Percentiles rank a stretch among this genome's conserved stretches.
Conservation (phyloP, 2,329 filamentous ascomycete genomes). For the Fusarium nelsonii region DNA sequence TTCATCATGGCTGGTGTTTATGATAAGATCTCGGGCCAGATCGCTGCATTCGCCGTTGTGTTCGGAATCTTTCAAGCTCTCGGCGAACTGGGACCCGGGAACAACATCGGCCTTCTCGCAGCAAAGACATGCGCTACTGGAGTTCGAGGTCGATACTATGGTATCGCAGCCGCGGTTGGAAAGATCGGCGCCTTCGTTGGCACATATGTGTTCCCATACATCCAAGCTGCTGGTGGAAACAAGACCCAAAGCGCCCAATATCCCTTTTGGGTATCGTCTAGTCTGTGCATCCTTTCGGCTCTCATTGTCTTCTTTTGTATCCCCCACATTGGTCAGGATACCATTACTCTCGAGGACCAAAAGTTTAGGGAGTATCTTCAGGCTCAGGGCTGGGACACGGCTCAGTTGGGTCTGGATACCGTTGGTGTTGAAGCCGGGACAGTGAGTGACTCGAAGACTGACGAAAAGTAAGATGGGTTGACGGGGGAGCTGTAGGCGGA, state of each 20-base stretch:
- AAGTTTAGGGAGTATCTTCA: conserved; percentile 81
- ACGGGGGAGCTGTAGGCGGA: neutral
- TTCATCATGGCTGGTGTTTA: conserved; percentile 92
- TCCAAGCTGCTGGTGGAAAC: conserved; percentile 70
- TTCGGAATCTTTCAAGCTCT: conserved; percentile 56
- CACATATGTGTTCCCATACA: conserved; percentile 83
- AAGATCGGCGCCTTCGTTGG: conserved; percentile 89
- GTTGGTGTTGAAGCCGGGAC: conserved; percentile 34
- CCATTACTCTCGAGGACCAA: conserved; percentile 81
- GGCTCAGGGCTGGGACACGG: conserved; percentile 80
- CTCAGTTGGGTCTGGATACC: conserved; percentile 61
- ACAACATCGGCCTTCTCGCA: conserved; percentile 90
- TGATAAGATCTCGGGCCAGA: conserved; percentile 69
- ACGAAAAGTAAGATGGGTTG: conserved; percentile 17
- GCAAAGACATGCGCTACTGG: conserved; percentile 90
- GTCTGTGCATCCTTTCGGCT: conserved; percentile 81
- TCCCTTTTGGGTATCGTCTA: conserved; percentile 87
- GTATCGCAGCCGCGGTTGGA: conserved; percentile 77
- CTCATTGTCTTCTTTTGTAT: conserved; percentile 69
- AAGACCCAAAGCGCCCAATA: conserved; percentile 77
- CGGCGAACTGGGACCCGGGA: conserved; percentile 78
- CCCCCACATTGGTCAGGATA: conserved; percentile 86
- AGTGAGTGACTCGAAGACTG: conserved; percentile 14
- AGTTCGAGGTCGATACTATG: conserved; percentile 81
- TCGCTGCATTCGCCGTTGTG: conserved; percentile 55